phyloP scores from a whole-genome alignment of 2,329 filamentous ascomycete species.

The Penicillium griseofulvum region DNA sequence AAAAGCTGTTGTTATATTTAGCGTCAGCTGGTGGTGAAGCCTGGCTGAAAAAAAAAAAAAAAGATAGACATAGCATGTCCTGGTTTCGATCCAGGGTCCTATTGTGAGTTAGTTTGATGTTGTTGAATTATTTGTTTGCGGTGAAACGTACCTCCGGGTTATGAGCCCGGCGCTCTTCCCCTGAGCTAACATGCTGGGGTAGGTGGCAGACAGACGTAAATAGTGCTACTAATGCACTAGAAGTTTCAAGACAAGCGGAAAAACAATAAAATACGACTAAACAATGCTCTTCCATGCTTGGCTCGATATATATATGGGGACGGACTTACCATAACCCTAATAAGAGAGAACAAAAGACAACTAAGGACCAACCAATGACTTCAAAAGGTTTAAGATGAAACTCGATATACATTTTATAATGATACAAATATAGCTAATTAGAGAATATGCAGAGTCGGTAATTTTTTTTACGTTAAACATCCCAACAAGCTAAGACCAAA shows the following conservation, averaged over 20 bases:
- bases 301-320: background rate
- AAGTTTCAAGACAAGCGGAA: too few relatives aligned
- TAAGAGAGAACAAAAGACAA: background rate
- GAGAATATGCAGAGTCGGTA: background rate
- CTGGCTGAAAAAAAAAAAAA: too few relatives aligned
- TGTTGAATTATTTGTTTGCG: too few relatives aligned
- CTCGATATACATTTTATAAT: background rate
- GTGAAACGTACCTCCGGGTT: conserved; percentile 47
- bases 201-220: too few relatives aligned
- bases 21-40: too few relatives aligned
- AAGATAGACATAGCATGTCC: too few relatives aligned
- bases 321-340: background rate
- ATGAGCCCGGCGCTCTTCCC: conserved; percentile 49
- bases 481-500: background rate
- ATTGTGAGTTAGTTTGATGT: too few relatives aligned
- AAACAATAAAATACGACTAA: too few relatives aligned
- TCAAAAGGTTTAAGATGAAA: background rate
- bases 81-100: too few relatives aligned
- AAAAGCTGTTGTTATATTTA: too few relatives aligned
- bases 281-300: too few relatives aligned
- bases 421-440: background rate
- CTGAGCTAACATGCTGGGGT: conserved; percentile 43
- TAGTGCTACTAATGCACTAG: too few relatives aligned
- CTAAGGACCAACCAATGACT: fast-evolving
- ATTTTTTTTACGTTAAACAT: background rate